phyloP scores from a whole-genome alignment of 1,284 basidiomycete genomes.

The Tremellales sp. region DNA sequence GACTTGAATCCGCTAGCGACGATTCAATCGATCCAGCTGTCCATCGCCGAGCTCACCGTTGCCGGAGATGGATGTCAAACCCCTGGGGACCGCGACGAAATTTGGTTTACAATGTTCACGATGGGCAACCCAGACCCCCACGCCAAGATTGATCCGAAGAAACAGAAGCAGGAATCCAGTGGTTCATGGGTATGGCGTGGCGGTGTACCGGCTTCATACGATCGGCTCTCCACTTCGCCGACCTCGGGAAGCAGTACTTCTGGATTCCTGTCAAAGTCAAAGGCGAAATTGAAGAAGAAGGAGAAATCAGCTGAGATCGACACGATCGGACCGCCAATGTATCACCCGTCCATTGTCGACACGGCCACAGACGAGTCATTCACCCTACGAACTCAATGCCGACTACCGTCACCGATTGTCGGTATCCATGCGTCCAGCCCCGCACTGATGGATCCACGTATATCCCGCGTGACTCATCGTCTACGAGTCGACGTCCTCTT shows the following conservation, averaged over 20 bases:
- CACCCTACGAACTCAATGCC: background rate
- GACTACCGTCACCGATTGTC: background rate
- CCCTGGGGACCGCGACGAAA: background rate
- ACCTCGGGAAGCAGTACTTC: too few relatives aligned
- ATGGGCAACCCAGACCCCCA: too few relatives aligned
- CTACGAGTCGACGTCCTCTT: background rate
- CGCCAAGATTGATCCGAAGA: too few relatives aligned
- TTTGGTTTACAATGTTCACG: background rate
- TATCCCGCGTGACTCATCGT: background rate
- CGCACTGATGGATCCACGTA: background rate
- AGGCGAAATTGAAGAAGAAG: too few relatives aligned
- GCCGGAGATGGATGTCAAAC: background rate
- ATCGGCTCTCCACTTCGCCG: too few relatives aligned
- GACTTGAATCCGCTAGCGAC: background rate
- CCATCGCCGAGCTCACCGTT: background rate
- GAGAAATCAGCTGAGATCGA: too few relatives aligned
- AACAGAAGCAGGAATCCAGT: too few relatives aligned
- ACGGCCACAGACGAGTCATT: background rate
- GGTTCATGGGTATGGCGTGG: too few relatives aligned
- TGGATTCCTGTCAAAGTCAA: too few relatives aligned
- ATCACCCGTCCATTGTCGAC: background rate
- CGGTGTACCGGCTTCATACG: too few relatives aligned
- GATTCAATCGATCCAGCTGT: background rate
- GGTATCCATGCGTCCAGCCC: background rate
- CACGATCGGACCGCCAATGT: background rate